phyloP scores from a whole-genome alignment of 106 monocot species.

The Dioscorea dumetorum region DNA sequence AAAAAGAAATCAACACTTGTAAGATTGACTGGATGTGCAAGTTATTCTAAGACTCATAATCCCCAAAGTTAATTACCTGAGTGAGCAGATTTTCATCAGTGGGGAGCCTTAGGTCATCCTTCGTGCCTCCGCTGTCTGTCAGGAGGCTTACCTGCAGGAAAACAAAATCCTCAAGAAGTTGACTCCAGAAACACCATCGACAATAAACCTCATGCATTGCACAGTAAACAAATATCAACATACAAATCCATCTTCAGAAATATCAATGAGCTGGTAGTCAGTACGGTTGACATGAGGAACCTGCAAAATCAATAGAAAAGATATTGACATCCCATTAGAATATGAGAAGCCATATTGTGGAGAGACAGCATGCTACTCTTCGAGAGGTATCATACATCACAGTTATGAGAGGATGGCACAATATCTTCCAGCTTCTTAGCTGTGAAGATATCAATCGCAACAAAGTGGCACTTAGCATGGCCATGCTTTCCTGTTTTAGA shows the following conservation, averaged over 20 bases:
- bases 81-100: constrained; percentile 45
- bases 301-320: constrained; percentile 13
- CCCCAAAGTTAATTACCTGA: constrained; percentile 23
- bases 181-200: not conserved
- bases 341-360: too few relatives aligned
- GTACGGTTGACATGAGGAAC: constrained; percentile 60
- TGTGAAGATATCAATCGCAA: constrained; percentile 64
- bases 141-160: constrained; percentile 43
- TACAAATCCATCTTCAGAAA: constrained; percentile 74
- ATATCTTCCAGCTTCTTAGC: constrained; percentile 71
- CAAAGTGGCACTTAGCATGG: constrained; percentile 76
- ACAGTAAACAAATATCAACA: constrained; percentile 1
- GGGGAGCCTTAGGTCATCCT: constrained; percentile 65
- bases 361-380: not conserved
- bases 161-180: not conserved
- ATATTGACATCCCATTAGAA: too few relatives aligned
- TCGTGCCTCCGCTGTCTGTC: constrained; percentile 53
- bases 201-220: not conserved
- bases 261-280: constrained; percentile 69
- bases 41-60: too few relatives aligned
- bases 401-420: constrained; percentile 71
- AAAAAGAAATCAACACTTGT: too few relatives aligned
- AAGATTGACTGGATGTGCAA: too few relatives aligned
- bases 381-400: constrained; percentile 32
- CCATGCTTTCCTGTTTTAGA: constrained; percentile 78